These are phyloP conservation scores for Pseudogymnoascus sp. DNA, from an alignment of 2,329 filamentous ascomycete species.

Conservation along the genomic window DNA sequence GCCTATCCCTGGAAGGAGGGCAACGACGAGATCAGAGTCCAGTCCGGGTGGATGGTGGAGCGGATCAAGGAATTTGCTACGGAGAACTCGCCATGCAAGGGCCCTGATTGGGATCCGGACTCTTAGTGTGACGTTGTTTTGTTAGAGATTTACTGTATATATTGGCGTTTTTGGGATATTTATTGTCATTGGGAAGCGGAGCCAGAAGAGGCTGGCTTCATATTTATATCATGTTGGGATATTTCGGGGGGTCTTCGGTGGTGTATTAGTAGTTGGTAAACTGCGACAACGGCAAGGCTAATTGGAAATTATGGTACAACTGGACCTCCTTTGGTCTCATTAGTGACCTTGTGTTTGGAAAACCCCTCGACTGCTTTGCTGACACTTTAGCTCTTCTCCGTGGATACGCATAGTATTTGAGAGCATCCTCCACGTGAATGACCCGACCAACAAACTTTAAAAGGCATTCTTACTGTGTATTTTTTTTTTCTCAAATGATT, in stretches of 20 bases:
- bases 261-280: no score
- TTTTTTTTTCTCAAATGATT: background rate
- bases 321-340: no score
- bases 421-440: background rate
- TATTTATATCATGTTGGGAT: background rate
- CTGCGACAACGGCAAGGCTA: no score
- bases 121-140: background rate
- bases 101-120: background rate
- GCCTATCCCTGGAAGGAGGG: slow-evolving; percentile 14
- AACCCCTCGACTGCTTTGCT: no score
- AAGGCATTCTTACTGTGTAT: background rate
- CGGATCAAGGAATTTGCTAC: slow-evolving; percentile 6
- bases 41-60: slow-evolving; percentile 12
- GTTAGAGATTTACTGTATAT: background rate
- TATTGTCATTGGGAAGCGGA: background rate
- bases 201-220: background rate
- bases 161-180: background rate
- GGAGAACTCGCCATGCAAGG: background rate
- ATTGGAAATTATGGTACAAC: no score
- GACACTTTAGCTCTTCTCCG: no score
- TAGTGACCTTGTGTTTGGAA: no score
- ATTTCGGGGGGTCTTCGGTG: background rate
- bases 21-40: slow-evolving; percentile 12
- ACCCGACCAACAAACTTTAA: background rate
- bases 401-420: no score